Evolutionary conservation across 345 rosid species (phyloP), one percentile per base, ranked within the genome.

Genomic region (Salix udensis): DNA sequence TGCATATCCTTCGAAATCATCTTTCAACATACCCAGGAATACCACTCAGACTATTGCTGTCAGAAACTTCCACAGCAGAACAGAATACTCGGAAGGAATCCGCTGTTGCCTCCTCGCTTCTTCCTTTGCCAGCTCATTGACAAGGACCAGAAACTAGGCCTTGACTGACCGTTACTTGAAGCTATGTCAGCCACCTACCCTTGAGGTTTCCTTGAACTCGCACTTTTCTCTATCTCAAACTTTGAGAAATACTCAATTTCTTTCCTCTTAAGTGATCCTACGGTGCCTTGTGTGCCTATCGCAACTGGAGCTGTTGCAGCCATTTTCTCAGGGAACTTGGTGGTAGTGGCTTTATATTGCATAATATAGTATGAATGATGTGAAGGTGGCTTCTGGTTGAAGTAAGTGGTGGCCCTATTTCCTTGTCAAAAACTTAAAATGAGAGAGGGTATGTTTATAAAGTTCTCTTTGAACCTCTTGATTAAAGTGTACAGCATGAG

Each of bases 261-360:
- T 83, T 84, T 88, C 80, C 87, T 89, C 4, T 92, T 84, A 48
- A 92, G 91, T 12, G 96, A 88, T 80, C 96, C 98, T 5, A 94
- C 86, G 0, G 93, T 94, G 55, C 98, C 98, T 80, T 87, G 79
- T 10, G 96, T 91, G 67, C 98, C 98, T 42, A 92, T 84, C 10
- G 94, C 89, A 28, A 91, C 85, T 21, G 79, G 97, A 83, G 91
- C 72, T 52, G 83, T 67, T 78, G 85, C 84, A 15, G 88, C 75
- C 89, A 90, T 87, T 70, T 79, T 84, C 31, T 74, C 74, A 11
- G 74, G 79, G 67, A 62, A 39, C 0, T 26, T 74, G 75, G 82
- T n/a, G 78, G 65, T 68, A 83, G 52, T 70, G 31, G 50, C 44
- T 82, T 82, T 85, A 67, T 76, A 76, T 31, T 80, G 68, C 82